Evolutionary conservation across 768 basidiomycete species (phyloP), one percentile per base, ranked within the genome.

Genomic region (Podaxis sp.): DNA sequence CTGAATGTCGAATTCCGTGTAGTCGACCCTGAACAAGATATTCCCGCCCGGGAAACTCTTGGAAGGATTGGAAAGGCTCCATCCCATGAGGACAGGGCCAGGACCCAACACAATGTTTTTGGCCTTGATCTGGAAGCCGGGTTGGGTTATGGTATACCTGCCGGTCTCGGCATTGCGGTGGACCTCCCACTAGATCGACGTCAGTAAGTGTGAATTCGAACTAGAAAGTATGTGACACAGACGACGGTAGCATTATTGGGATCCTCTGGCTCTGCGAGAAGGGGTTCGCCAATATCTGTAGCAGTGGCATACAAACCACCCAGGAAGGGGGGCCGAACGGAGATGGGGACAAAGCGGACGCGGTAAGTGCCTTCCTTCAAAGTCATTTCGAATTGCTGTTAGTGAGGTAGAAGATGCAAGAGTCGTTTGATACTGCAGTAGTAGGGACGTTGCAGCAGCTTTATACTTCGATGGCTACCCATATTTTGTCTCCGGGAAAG

Each of bases 71-170:
- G 46, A 0, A 24, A 59, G 48, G 22, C 48, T 38, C 58, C 58
- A 59, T 39, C 58, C 58, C 46, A 22, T 6, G 15, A 49, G 30
- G 13, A 49, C 46, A 30, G 58, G 57, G 0, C 57, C 58, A 24
- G 30, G 48, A 8, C 46, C 58, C 6, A 46, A 17, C 13, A 36
- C 9, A 17, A n/a, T 15, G 42, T 6, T 15, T 44, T 44, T 44
- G n/a, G n/a, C n/a, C n/a, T n/a, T n/a, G 24, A 15, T 36, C n/a
- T 49, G 8, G 48, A 49, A 49, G n/a, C 46, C 58, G n/a, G 46
- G 46, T 22, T 51, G 26, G 46, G 58, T 52, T n/a, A 59, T 59
- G 33, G 24, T 59, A 26, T 38, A 59, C 8, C 51, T 59, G 30
- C 36, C 36, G 12, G 51, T 51, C 36, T 59, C 9, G 3, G n/a